Conservation (phyloP, 805 yeast genomes). For the Ogataea pini region DNA sequence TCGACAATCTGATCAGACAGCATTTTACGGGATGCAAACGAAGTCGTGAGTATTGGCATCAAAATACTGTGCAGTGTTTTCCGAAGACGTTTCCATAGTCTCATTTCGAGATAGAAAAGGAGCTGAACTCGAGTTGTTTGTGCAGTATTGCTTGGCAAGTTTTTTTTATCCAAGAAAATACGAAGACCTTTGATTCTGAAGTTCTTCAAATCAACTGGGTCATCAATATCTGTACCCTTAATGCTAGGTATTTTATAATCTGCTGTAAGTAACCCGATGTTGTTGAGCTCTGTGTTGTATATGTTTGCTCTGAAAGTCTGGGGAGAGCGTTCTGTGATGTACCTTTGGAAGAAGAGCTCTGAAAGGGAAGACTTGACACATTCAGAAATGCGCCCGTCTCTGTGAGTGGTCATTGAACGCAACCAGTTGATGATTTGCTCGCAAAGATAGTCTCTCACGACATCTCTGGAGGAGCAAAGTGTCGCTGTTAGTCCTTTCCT, state of each 20-base stretch:
- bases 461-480: conserved; percentile 52
- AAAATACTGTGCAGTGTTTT: conserved; percentile 47
- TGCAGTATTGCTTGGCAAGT: conserved; percentile 5
- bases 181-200: conserved; percentile 16
- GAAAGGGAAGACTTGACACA: conserved; percentile 44
- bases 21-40: conserved; percentile 44
- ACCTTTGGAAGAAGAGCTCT: conserved; percentile 41
- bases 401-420: conserved; percentile 39
- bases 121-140: conserved; percentile 54
- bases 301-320: conserved; percentile 23
- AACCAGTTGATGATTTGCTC: conserved; percentile 54
- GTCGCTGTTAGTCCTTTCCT: conserved; percentile 56
- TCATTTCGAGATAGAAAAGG: conserved; percentile 56
- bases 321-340: conserved; percentile 35
- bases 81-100: conserved; percentile 57
- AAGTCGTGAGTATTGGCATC: conserved; percentile 57
- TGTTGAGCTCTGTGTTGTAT: conserved; percentile 23
- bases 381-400: conserved; percentile 40
- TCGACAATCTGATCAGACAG: conserved; percentile 56
- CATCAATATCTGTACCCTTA: conserved; percentile 32
- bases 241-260: conserved; percentile 38
- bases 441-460: conserved; percentile 48
- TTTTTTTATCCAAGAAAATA: conserved; percentile 5
- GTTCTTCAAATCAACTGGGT: conserved; percentile 31
- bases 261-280: conserved; percentile 36